A percentile compares a stretch with the other conserved stretches of the same genome.
phyloP scores from a whole-genome alignment of 2,329 filamentous ascomycete genomes.

The Byssoonygena ceratinophila region DNA sequence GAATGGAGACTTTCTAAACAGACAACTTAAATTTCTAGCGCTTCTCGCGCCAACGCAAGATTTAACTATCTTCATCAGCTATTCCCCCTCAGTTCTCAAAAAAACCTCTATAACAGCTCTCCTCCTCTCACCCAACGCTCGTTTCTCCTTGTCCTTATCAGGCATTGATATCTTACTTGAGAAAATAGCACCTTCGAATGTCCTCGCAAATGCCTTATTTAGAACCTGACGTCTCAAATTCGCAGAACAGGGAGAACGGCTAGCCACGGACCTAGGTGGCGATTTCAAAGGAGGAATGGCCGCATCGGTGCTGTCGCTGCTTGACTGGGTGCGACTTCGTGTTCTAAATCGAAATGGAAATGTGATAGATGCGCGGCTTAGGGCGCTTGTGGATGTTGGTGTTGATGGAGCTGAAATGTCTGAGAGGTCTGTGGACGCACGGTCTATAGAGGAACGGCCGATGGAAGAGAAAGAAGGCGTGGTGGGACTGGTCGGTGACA shows the following conservation, averaged over 20 bases:
- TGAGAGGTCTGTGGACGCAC: constrained; percentile 19
- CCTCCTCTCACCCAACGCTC: constrained; percentile 52
- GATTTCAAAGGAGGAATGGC: constrained; percentile 16
- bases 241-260: constrained; percentile 38
- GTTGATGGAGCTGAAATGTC: constrained; percentile 24
- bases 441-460: constrained; percentile 17
- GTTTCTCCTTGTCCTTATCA: constrained; percentile 49
- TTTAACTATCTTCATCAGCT: constrained; percentile 56
- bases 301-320: constrained; percentile 1
- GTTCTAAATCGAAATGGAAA: constrained; percentile 16
- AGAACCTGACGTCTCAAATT: constrained; percentile 48
- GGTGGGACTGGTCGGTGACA: constrained; percentile 12
- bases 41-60: too few relatives aligned
- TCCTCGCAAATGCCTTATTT: constrained; percentile 52
- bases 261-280: constrained; percentile 25
- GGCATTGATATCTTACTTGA: constrained; percentile 35
- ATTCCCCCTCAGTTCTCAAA: constrained; percentile 59
- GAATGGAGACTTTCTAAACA: too few relatives aligned
- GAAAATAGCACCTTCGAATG: constrained; percentile 57
- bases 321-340: constrained; percentile 8
- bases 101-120: constrained; percentile 61
- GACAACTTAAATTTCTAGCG: too few relatives aligned
- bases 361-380: constrained; percentile 2
- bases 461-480: constrained; percentile 21
- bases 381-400: constrained; percentile 17